phyloP scores from a whole-genome alignment of 2,329 filamentous ascomycete species.

The Hansfordia pulvinata region DNA sequence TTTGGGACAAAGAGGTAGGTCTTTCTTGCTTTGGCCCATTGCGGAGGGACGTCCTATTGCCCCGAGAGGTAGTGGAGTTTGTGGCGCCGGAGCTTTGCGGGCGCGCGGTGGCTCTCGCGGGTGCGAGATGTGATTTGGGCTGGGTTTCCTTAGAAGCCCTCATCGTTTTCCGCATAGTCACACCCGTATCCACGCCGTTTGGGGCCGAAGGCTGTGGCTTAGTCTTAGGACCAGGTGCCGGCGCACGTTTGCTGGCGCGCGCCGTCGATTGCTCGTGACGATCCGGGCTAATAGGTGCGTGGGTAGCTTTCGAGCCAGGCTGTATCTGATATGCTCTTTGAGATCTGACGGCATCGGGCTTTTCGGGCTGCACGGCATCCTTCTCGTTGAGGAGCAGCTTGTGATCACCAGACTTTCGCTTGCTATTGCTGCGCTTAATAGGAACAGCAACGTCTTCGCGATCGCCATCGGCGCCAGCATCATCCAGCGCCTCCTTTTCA shows the following conservation, averaged over 20 bases:
- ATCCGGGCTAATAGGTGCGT: conserved; percentile 4
- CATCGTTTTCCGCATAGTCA: no score
- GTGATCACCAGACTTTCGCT: conserved; percentile 25
- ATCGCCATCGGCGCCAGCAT: conserved; percentile 34
- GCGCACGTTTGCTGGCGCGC: conserved; percentile 1
- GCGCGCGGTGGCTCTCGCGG: no score
- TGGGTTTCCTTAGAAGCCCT: no score
- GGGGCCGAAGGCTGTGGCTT: no score
- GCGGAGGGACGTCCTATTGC: no score
- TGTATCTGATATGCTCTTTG: conserved; percentile 9
- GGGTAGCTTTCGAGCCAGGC: conserved; percentile 14
- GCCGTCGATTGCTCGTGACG: conserved; percentile 3
- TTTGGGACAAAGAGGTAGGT: no score
- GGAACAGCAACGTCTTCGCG: conserved; percentile 19
- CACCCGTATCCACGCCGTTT: no score
- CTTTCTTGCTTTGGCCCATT: no score
- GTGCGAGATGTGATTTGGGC: no score
- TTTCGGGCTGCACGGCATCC: conserved; percentile 3
- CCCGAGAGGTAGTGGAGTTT: no score
- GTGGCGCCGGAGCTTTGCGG: no score
- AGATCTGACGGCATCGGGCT: conserved; percentile 10
- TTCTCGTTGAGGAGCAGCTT: conserved; percentile 9
- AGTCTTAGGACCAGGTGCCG: no score
- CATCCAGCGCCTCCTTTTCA: conserved; percentile 41
- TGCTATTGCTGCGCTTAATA: conserved; percentile 15